Conservation (phyloP, 768 basidiomycete genomes). For the Paxillus rubicundulus region DNA sequence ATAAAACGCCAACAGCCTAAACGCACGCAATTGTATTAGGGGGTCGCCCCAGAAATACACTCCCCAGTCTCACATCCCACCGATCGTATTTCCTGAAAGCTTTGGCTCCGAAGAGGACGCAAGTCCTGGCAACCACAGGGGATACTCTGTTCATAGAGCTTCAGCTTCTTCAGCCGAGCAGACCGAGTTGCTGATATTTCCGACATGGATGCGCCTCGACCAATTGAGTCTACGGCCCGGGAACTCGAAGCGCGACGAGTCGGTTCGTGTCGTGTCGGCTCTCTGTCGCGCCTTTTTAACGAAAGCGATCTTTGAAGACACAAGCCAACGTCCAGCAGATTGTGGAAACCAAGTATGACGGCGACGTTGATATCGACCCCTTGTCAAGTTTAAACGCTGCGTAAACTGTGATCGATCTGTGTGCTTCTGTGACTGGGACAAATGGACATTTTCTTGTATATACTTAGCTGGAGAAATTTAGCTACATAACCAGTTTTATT, state of each 20-base stretch:
- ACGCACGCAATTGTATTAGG: slow-evolving; percentile 15
- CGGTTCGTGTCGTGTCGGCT: slow-evolving; percentile 10
- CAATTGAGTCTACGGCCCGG: background rate
- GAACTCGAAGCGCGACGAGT: background rate
- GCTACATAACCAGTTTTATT: no score
- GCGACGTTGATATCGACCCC: background rate
- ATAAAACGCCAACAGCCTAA: slow-evolving; percentile 13
- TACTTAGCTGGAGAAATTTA: no score
- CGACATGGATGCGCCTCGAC: slow-evolving; percentile 6
- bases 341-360: slow-evolving; percentile 17
- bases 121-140: background rate
- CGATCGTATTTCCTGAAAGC: slow-evolving; percentile 1
- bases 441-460: no score
- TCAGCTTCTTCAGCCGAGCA: background rate
- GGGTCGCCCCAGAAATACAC: background rate
- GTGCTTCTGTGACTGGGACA: no score
- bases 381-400: background rate
- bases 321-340: slow-evolving; percentile 20
- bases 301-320: background rate
- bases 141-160: slow-evolving; percentile 5
- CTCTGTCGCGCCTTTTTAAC: background rate
- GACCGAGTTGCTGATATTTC: background rate
- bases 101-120: background rate
- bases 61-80: background rate
- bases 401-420: background rate